Percentiles rank a stretch among this genome's conserved stretches.
phyloP scores from a whole-genome alignment of 257 asterid genomes.

The Ajuga chamaepitys region DNA sequence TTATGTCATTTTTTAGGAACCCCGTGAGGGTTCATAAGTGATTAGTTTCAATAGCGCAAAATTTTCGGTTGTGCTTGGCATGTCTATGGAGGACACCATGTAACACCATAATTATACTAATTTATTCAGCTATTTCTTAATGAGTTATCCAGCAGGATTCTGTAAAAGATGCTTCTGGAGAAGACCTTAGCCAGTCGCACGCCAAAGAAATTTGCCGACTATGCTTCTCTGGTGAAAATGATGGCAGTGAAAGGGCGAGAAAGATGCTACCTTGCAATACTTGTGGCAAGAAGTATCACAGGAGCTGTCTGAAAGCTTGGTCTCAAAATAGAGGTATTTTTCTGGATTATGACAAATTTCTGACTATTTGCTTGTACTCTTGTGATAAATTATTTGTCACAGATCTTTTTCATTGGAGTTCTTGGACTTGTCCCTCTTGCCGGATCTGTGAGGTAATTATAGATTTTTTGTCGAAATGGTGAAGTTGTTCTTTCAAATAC shows the following conservation, averaged over 20 bases:
- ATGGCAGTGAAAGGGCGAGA: slow-evolving; percentile 78
- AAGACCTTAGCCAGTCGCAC: slow-evolving; percentile 56
- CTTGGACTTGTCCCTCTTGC: slow-evolving; percentile 97
- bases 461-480: not conserved
- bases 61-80: not conserved
- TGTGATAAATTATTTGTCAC: slow-evolving; percentile 23
- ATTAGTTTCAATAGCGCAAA: slow-evolving; percentile 1
- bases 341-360: not conserved
- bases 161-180: slow-evolving; percentile 54
- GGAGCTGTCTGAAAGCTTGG: slow-evolving; percentile 84
- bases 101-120: not conserved
- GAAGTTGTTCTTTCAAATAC: slow-evolving; percentile 3
- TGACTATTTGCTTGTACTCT: slow-evolving; percentile 8
- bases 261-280: slow-evolving; percentile 85
- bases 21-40: not conserved
- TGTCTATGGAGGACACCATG: not conserved
- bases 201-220: slow-evolving; percentile 79
- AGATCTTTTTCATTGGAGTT: slow-evolving; percentile 99
- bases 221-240: slow-evolving; percentile 85
- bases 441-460: slow-evolving; percentile 76
- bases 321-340: slow-evolving; percentile 75
- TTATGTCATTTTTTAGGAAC: not conserved
- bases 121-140: slow-evolving; percentile 3
- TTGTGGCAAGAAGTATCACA: slow-evolving; percentile 89
- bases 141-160: slow-evolving; percentile 32